A percentile compares a stretch with the other conserved stretches of the same genome.
phyloP scores from a whole-genome alignment of 2,329 filamentous ascomycete species.

The Cytospora chrysosperma region DNA sequence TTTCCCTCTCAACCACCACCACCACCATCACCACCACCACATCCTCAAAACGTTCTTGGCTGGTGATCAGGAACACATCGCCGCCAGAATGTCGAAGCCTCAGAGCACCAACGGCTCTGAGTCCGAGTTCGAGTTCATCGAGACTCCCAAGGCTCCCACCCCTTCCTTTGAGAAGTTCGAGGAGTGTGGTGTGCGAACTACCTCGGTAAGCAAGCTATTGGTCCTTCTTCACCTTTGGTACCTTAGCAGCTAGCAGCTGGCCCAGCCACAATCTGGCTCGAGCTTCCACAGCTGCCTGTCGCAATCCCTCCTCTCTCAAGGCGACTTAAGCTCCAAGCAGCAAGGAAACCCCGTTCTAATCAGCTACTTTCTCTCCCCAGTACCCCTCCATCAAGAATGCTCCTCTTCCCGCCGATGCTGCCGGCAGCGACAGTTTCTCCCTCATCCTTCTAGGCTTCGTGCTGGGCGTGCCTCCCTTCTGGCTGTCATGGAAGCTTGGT shows the following conservation, averaged over 20 bases:
- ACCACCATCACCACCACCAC: background rate
- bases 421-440: slow-evolving; percentile 84
- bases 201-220: slow-evolving; percentile 54
- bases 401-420: slow-evolving; percentile 84
- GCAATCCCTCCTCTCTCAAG: background rate
- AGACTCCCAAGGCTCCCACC: slow-evolving; percentile 52
- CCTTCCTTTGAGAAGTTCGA: slow-evolving; percentile 51
- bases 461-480: slow-evolving; percentile 71
- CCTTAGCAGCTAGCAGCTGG: too few species aligned
- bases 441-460: slow-evolving; percentile 73
- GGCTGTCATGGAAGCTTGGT: slow-evolving; percentile 77
- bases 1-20: too few species aligned
- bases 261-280: too few species aligned
- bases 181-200: slow-evolving; percentile 56
- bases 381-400: slow-evolving; percentile 90
- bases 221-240: too few species aligned
- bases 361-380: slow-evolving; percentile 43
- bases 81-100: slow-evolving; percentile 47
- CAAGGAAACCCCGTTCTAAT: slow-evolving; percentile 3
- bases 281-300: background rate
- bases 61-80: slow-evolving; percentile 7
- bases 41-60: background rate
- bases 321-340: background rate
- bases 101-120: slow-evolving; percentile 49
- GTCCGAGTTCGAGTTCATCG: slow-evolving; percentile 64